Percentiles rank a stretch among this genome's conserved stretches.
Conservation (phyloP, 805 yeast genomes). For the Candida yuanshanica region DNA sequence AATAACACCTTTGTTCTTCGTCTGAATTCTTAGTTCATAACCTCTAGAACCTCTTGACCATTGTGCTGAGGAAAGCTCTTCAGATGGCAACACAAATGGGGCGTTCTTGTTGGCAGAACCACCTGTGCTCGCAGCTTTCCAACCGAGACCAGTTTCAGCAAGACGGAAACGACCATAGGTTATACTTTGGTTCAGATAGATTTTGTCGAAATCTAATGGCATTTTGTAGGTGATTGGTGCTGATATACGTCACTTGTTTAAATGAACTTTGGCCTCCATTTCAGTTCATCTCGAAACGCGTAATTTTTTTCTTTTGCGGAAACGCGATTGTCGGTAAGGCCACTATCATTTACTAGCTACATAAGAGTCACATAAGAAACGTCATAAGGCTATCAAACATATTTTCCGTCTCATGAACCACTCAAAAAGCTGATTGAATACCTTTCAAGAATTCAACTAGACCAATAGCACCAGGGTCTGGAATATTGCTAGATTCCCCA, state of each 20-base stretch:
- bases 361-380: too few species aligned
- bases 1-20: constrained; percentile 81
- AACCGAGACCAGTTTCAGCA: constrained; percentile 95
- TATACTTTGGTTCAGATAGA: constrained; percentile 82
- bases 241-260: too few species aligned
- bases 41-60: constrained; percentile 97
- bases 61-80: constrained; percentile 68
- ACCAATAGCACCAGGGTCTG: constrained; percentile 96
- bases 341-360: too few species aligned
- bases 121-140: constrained; percentile 68
- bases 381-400: too few species aligned
- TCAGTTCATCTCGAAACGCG: not conserved
- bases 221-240: not conserved
- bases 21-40: constrained; percentile 81
- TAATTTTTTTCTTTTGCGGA: too few species aligned
- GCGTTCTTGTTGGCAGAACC: constrained; percentile 44
- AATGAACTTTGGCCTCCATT: too few species aligned
- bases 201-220: constrained; percentile 74
- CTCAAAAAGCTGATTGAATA: constrained; percentile 22
- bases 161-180: constrained; percentile 85
- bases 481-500: constrained; percentile 59
- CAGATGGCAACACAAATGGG: constrained; percentile 86
- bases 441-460: constrained; percentile 49
- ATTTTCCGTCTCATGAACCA: too few species aligned
- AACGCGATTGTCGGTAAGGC: too few species aligned